Evolutionary conservation across 768 basidiomycete genomes (phyloP), one percentile per base, ranked within the genome.

Genomic region (Rhodocollybia butyracea): DNA sequence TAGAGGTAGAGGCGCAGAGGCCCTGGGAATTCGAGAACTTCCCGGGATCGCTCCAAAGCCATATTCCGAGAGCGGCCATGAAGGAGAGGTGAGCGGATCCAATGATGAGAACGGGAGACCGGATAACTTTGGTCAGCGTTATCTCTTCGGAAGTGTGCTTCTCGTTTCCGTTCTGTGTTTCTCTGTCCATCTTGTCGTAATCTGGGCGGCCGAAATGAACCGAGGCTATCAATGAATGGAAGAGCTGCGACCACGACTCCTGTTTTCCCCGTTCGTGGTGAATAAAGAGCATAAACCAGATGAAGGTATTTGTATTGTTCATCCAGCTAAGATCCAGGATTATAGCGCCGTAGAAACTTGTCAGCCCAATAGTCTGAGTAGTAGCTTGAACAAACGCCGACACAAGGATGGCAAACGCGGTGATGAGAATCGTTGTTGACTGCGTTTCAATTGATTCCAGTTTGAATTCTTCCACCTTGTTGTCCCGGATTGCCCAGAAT

Each of bases 11-110:
- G 21, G 39, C 6, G 5, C 21, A 10, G 6, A 40, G n/a, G 7
- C 6, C 6, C 5, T 10, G n/a, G 39, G 39, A 17, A 45, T n/a
- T 17, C 47, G 41, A 13, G n/a, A 63, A 64, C 17, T 22, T 10
- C 26, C 17, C 7, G 7, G 60, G 58, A 39, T 61, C 3, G 24
- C 29, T 36, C 63, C 63, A 64, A 3, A 64, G 54, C 63, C 61
- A 63, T 22, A 64, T 29, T 29, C 63, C 63, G 26, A 64, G 19
- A 36, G 47, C 60, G 12, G 56, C 56, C 61, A 63, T 63, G 11
- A 64, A 46, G 6, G 57, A 55, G 42, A 64, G 59, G 45, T 64
- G 63, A 12, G 60, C 15, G 22, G 59, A 62, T 32, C 63, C 63
- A 21, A 64, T 36, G 31, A 39, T 39, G 46, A 64, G 54, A 11